Evolutionary conservation across 495 filamentous ascomycete species (phyloP).

Genomic region (Aspergillus leporis): DNA sequence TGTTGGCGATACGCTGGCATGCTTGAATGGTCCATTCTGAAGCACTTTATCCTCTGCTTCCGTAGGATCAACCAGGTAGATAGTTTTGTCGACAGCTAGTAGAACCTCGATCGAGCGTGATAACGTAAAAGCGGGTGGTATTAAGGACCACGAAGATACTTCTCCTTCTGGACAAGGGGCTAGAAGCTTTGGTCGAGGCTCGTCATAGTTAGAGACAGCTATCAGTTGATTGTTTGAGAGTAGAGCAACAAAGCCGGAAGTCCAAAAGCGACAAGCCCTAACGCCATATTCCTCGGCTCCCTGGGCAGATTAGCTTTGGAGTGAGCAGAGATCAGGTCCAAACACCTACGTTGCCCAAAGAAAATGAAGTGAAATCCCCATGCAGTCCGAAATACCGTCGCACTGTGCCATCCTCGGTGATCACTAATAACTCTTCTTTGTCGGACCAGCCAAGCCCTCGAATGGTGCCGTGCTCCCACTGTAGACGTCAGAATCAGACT

Average conservation of each 20-base stretch:
- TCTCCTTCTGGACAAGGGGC: slow-evolving; percentile 74
- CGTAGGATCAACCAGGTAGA: slow-evolving; percentile 81
- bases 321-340: not conserved
- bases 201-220: slow-evolving; percentile 83
- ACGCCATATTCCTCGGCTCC: slow-evolving; percentile 87
- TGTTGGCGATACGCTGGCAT: slow-evolving; percentile 86
- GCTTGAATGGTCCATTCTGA: slow-evolving; percentile 87
- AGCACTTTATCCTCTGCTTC: slow-evolving; percentile 90
- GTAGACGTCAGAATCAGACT: slow-evolving; percentile 18
- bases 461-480: slow-evolving; percentile 92
- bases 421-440: slow-evolving; percentile 87
- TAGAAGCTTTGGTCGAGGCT: slow-evolving; percentile 83
- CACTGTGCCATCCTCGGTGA: slow-evolving; percentile 87
- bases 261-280: slow-evolving; percentile 85
- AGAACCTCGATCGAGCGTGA: slow-evolving; percentile 96
- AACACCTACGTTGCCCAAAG: slow-evolving; percentile 73
- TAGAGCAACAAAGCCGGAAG: slow-evolving; percentile 88
- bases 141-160: slow-evolving; percentile 85
- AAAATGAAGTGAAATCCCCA: slow-evolving; percentile 93
- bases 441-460: slow-evolving; percentile 95
- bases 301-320: slow-evolving; percentile 36
- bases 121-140: slow-evolving; percentile 84
- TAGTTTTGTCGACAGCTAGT: slow-evolving; percentile 79
- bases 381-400: slow-evolving; percentile 89
- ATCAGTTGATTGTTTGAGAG: slow-evolving; percentile 86